These are phyloP conservation scores for Schrenkiella parvula DNA, from an alignment of 345 rosid species.

Conservation along the genomic window DNA sequence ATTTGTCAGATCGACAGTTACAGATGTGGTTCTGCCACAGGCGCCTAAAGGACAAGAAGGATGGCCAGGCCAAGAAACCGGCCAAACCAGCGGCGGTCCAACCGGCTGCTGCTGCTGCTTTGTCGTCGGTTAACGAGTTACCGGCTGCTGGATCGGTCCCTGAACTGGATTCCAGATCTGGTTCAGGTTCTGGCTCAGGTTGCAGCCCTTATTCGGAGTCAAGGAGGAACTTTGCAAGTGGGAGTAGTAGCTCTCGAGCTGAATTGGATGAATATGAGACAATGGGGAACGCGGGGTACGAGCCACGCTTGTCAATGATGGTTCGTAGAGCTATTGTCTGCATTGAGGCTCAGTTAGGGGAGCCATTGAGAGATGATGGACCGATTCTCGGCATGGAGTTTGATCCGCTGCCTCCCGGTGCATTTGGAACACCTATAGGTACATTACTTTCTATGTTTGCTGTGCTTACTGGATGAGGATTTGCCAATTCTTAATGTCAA, in stretches of 20 bases:
- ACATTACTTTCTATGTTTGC: slow-evolving; percentile 16
- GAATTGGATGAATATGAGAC: slow-evolving; percentile 47
- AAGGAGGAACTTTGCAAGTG: slow-evolving; percentile 38
- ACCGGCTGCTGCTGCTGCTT: slow-evolving; percentile 24
- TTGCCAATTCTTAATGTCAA: not conserved
- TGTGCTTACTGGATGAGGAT: too few relatives aligned
- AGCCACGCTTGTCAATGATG: slow-evolving; percentile 66
- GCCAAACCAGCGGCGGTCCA: slow-evolving; percentile 36
- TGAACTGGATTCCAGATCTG: slow-evolving; percentile 65
- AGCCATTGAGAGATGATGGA: slow-evolving; percentile 94
- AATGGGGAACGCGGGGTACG: slow-evolving; percentile 44
- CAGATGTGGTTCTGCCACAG: slow-evolving; percentile 99
- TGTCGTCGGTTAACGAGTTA: slow-evolving; percentile 45
- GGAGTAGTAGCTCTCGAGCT: slow-evolving; percentile 39
- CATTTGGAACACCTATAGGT: slow-evolving; percentile 89
- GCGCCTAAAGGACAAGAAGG: slow-evolving; percentile 91
- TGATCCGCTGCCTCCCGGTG: slow-evolving; percentile 96
- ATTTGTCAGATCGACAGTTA: slow-evolving; percentile 89
- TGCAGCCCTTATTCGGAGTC: slow-evolving; percentile 66
- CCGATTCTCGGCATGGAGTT: slow-evolving; percentile 96
- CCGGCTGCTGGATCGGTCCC: slow-evolving; percentile 42
- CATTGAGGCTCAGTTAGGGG: slow-evolving; percentile 95
- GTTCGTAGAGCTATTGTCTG: slow-evolving; percentile 88
- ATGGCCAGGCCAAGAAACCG: slow-evolving; percentile 45
- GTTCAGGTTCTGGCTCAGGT: slow-evolving; percentile 61